Percentiles rank a stretch among this genome's conserved stretches.
These are phyloP conservation scores for Cladochytrium replicatum DNA, from an alignment of 192 early-diverging fungal species.

Conservation along the genomic window DNA sequence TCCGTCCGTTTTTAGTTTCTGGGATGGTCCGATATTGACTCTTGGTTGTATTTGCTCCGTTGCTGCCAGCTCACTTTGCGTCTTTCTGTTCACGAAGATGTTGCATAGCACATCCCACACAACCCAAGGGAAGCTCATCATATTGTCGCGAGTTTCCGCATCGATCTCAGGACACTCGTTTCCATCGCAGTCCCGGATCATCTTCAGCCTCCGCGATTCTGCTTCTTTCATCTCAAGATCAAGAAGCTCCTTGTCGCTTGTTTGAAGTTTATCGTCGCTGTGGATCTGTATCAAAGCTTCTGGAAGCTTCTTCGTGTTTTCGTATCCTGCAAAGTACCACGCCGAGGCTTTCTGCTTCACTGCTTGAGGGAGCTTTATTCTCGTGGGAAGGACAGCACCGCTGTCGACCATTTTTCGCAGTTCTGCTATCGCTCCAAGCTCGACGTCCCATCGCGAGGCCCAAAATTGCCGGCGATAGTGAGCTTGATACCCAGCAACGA, in stretches of 20 bases:
- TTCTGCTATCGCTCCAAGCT: constrained; percentile 8
- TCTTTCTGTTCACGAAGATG: constrained; percentile 15
- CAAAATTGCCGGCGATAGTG: constrained; percentile 40
- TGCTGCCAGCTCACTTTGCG: background rate
- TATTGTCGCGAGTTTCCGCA: constrained; percentile 19
- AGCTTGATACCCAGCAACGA: constrained; percentile 18
- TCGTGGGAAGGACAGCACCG: no score
- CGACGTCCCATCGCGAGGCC: constrained; percentile 21
- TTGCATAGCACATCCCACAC: constrained; percentile 30
- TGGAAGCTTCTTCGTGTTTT: no score
- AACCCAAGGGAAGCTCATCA: constrained; percentile 40
- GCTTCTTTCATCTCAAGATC: constrained; percentile 8
- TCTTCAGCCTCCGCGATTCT: background rate
- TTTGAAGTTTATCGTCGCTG: background rate
- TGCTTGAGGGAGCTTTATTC: constrained; percentile 3
- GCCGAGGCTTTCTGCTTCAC: constrained; percentile 30
- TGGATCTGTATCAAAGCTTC: constrained; percentile 14
- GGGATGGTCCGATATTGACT: no score
- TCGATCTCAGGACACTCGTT: constrained; percentile 38
- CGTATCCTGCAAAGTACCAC: constrained; percentile 66
- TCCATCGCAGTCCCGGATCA: background rate
- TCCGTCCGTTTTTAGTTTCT: no score
- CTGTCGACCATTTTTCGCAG: constrained; percentile 6
- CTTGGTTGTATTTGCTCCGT: no score
- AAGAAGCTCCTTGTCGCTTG: background rate